Conservation (phyloP, 805 yeast species). For the Soucietia sequanensis region DNA sequence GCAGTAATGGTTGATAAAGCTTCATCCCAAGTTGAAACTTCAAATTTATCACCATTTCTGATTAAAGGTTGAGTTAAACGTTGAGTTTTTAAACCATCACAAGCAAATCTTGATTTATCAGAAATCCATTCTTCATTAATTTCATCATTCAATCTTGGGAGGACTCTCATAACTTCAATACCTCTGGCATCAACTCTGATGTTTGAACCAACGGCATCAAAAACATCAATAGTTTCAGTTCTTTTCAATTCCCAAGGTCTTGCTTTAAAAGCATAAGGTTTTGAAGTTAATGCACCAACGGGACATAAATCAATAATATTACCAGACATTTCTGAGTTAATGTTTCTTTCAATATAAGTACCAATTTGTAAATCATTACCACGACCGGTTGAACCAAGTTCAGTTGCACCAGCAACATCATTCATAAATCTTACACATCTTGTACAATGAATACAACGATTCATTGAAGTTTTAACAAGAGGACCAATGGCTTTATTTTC, state of each 20-base stretch:
- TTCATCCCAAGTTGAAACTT: conserved; percentile 83
- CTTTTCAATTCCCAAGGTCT: conserved; percentile 92
- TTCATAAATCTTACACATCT: conserved; percentile 87
- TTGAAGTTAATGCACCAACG: conserved; percentile 86
- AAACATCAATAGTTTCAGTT: conserved; percentile 81
- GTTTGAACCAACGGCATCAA: conserved; percentile 81
- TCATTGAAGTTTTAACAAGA: conserved; percentile 84
- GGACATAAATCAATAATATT: conserved; percentile 87
- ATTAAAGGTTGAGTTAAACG: conserved; percentile 79
- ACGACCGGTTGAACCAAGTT: conserved; percentile 84
- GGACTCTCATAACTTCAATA: conserved; percentile 79
- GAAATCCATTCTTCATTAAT: conserved; percentile 90
- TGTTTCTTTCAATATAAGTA: conserved; percentile 80
- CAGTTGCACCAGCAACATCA: conserved; percentile 92
- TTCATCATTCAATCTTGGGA: conserved; percentile 84
- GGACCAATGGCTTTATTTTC: conserved; percentile 92
- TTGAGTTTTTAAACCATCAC: conserved; percentile 84
- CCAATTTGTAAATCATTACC: conserved; percentile 93
- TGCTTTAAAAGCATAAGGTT: conserved; percentile 90
- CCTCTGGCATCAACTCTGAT: conserved; percentile 86
- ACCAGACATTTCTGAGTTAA: conserved; percentile 83
- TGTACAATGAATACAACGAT: conserved; percentile 90
- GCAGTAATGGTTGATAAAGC: conserved; percentile 69
- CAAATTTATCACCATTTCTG: conserved; percentile 66
- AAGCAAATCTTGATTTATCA: conserved; percentile 82